Percentiles rank a stretch among this genome's conserved stretches.
Conservation (phyloP, 1,284 basidiomycete genomes). For the Ceratobasidium sp. region DNA sequence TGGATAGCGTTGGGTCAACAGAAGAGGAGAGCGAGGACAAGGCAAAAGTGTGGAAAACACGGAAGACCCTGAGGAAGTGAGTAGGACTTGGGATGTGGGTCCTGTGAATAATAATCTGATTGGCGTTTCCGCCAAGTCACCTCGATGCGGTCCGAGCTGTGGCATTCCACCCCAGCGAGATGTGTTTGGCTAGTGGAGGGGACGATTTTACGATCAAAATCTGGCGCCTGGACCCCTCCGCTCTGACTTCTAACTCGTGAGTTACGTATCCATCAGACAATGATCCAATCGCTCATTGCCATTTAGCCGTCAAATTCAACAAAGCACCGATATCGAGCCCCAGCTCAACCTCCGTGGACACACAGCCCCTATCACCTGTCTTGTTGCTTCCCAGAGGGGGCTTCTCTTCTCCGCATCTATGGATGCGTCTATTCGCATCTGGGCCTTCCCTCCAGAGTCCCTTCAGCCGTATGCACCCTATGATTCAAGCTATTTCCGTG, state of each 20-base stretch:
- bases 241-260: conserved; percentile 73
- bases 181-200: conserved; percentile 86
- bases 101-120: conserved; percentile 43
- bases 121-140: conserved; percentile 64
- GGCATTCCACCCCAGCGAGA: conserved; percentile 83
- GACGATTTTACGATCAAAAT: conserved; percentile 97
- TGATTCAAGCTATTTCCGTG: conserved; percentile 76
- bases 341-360: conserved; percentile 93
- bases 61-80: conserved; percentile 84
- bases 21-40: conserved; percentile 70
- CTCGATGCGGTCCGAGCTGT: conserved; percentile 90
- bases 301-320: conserved; percentile 58
- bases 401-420: conserved; percentile 90
- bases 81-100: conserved; percentile 50
- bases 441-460: conserved; percentile 75
- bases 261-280: conserved; percentile 28
- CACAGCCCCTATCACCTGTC: conserved; percentile 86
- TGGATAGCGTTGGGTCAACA: conserved; percentile 56
- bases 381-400: conserved; percentile 81
- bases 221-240: conserved; percentile 83
- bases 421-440: conserved; percentile 91
- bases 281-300: conserved; percentile 35
- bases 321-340: conserved; percentile 83
- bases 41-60: conserved; percentile 80
- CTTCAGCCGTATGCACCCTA: conserved; percentile 88